These are phyloP conservation scores for Nemania abortiva DNA, from an alignment of 2,329 filamentous ascomycete species.

Conservation along the genomic window DNA sequence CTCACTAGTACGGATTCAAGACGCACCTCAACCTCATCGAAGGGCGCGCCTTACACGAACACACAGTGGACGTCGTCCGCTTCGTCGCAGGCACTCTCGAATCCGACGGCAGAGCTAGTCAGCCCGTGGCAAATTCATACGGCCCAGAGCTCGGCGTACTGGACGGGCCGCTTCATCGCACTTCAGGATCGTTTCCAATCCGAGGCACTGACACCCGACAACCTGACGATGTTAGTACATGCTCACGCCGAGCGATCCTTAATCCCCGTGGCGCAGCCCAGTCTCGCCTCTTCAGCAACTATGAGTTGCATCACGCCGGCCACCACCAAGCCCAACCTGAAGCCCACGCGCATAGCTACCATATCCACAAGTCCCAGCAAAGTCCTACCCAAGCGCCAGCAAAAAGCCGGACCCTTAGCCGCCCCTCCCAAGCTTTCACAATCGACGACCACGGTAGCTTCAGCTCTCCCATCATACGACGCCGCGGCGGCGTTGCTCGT, in stretches of 20 bases:
- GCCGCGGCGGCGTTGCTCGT: slow-evolving; percentile 35
- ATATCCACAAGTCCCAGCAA: slow-evolving; percentile 21
- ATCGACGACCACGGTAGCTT: neutral
- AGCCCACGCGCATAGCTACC: neutral
- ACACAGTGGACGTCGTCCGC: slow-evolving; percentile 22
- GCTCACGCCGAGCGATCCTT: slow-evolving; percentile 42
- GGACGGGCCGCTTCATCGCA: slow-evolving; percentile 71
- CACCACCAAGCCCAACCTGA: slow-evolving; percentile 1
- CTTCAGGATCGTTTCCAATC: slow-evolving; percentile 67
- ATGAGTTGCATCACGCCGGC: slow-evolving; percentile 31
- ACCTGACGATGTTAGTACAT: slow-evolving; percentile 42
- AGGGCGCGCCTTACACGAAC: slow-evolving; percentile 26
- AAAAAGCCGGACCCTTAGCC: neutral
- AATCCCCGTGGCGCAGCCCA: slow-evolving; percentile 27
- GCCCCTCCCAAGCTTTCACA: neutral
- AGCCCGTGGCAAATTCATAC: slow-evolving; percentile 53
- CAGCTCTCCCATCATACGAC: neutral
- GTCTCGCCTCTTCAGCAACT: slow-evolving; percentile 37
- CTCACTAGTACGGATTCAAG: slow-evolving; percentile 58
- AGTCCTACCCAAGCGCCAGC: neutral
- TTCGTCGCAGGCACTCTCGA: slow-evolving; percentile 29
- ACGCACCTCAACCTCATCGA: slow-evolving; percentile 54
- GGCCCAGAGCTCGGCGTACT: slow-evolving; percentile 66
- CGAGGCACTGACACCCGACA: slow-evolving; percentile 54
- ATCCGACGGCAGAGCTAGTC: neutral